Base-by-base conservation (phyloP, 1,284 basidiomycete species). In the Cryptococcus sp. region DNA sequence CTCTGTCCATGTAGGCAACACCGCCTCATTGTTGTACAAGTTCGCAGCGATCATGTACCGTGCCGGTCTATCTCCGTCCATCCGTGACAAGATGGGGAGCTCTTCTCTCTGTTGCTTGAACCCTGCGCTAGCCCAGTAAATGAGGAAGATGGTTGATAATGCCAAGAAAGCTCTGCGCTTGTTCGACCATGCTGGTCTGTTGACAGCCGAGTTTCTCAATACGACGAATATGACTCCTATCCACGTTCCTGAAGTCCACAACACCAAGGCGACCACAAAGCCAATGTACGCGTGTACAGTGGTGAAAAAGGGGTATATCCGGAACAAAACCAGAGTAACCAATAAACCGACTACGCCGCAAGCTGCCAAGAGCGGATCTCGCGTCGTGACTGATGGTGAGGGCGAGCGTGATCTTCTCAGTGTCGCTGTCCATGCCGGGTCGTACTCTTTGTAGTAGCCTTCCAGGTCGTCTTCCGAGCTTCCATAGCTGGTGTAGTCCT, bases 41-140 rank as follows among this genome's bases (percentile, higher is more conserved):
- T 72, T 72, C 5, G 68, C 69, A 26, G 66, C 72, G 59, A 74
- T 66, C 38, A 74, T 69, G 44, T 66, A 68, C 37, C 49, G 55
- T 46, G 58, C 52, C 11, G 41, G 39, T 29, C 45, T 47, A 2
- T 41, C 52, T 3, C 47, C 45, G 22, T 55, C 55, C 13, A 41
- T 25, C 22, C 40, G 43, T 22, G 51, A 57, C 22, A 64, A 51
- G 1, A 40, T 37, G 19, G 64, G 62, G 6, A 64, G n/a, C 20
- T 43, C 37, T 23, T 64, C 52, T 8, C 20, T 25, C 1, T 52
- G 58, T 15, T 60, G 55, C 10, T 46, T 46, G 26, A 68, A n/a
- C 6, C 68, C 68, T 34, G 67, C 44, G 26, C 45, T 49, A 7
- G 57, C 43, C 56, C 63, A 61, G 52, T 46, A 70, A 16, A 58